Base-by-base conservation (phyloP, 2,329 filamentous ascomycete species). In the Trichocomaceae sp. region DNA sequence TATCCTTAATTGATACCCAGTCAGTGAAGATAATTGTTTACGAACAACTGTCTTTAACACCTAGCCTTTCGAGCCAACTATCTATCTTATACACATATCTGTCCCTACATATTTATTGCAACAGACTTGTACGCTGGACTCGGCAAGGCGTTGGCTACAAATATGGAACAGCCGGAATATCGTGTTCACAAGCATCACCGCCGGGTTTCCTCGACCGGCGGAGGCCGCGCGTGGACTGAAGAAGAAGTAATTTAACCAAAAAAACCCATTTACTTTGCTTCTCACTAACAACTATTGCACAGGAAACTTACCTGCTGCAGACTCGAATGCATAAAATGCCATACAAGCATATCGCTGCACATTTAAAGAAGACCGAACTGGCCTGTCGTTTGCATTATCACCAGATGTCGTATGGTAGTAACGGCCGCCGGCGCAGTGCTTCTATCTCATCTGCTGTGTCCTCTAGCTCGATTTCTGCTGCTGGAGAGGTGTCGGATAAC, bases 321-420 rank as follows among this genome's bases (percentile, higher is more conserved):
- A 91, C 87, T 58, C 86, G 88, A 56, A 82, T 88, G 65, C 87
- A 91, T 66, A 92, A 92, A 75, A 90, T 92, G 84, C 88, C 88
- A 0, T 93, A 93, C 74, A 93, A 92, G 78, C 87, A 92, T 69
- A 93, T 93, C 67, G 88, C 88, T 56, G 83, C 85, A 57, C 86
- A 91, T 64, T 76, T 93, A 62, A 89, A 90, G 74, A 95, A 93
- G 78, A 93, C 88, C 0, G 88, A 93, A 75, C 78, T 93, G 57
- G 88, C 88, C 47, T 95, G 88, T 74, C 88, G 89, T 59, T 81
- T 95, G 59, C 89, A 93, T 72, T 92, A 89, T 69, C 88, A 95
- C 66, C 88, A 93, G 67, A 80, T 93, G 59, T 90, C 86, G 60
- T 88, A 90, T 68, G 87, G 87, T 56, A 88, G 82, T 75, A 88